Evolutionary conservation across 2,329 filamentous ascomycete genomes (phyloP), one percentile per base, ranked within the genome.

Genomic region (Alternaria sp.): DNA sequence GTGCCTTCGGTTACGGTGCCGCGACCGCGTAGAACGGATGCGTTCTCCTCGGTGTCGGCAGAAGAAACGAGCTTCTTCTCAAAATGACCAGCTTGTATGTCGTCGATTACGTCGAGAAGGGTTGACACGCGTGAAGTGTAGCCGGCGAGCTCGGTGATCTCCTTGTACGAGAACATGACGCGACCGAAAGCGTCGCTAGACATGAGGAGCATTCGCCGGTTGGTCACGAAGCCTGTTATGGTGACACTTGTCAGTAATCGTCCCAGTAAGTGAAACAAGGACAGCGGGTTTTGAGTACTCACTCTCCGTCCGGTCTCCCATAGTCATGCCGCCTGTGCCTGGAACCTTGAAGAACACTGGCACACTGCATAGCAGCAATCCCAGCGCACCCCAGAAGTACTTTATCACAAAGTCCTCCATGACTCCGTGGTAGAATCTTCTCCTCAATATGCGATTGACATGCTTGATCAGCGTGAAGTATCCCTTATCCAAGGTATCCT

Each of bases 371-470:
- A 99, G 89, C 67, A 97, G 81, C 68, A 99, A 86, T 2, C 96
- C 96, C 46, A 99, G 81, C 3, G 96, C 95, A 44, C 96, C 96
- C 96, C 96, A 99, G 81, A 98, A 96, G 79, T 99, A 99, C 81
- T 99, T 99, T 81, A 99, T 97, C 61, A 98, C 93, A 80, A 97
- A 99, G 80, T 99, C 96, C 79, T 99, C 96, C 95, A 98, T 97
- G 74, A 99, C 91, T n/a, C 94, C 95, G 79, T 99, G 95, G 80
- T 98, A 98, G 79, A 99, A 92, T 52, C 96, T 89, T 66, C 93
- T 87, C 43, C 94, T 88, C 65, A 99, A 83, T 69, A 98, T 97
- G 75, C 97, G 90, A 80, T 99, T 99, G 77, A 99, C 95, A 81
- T 99, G 96, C 82, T 97, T 98, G 83, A 99, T 99, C 40, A 99